A percentile compares a stretch with the other conserved stretches of the same genome.
phyloP scores from a whole-genome alignment of 352 stramenopile genomes.

The Phytophthora lateralis region DNA sequence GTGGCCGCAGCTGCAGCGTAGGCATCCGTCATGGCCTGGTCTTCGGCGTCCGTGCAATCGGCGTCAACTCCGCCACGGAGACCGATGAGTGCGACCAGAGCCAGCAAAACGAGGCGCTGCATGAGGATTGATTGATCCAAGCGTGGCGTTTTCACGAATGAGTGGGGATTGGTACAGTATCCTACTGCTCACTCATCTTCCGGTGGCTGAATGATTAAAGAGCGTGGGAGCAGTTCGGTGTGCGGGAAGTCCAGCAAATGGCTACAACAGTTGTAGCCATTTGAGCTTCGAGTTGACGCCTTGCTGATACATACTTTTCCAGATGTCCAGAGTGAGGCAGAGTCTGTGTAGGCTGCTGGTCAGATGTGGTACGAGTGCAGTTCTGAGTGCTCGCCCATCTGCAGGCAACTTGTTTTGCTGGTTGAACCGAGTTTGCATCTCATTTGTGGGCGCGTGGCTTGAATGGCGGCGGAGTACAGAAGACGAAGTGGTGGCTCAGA shows the following conservation, averaged over 20 bases:
- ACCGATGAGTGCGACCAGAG: neutral
- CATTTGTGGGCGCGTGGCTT: no score
- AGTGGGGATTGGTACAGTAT: neutral
- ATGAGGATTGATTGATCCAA: slow-evolving; percentile 2
- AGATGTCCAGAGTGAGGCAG: no score
- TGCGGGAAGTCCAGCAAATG: neutral
- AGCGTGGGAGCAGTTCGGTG: neutral
- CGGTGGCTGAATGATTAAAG: neutral
- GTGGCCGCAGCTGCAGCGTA: slow-evolving; percentile 16
- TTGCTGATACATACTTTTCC: no score
- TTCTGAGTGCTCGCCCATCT: no score
- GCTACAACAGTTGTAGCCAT: neutral
- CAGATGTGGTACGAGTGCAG: no score
- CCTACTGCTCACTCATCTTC: neutral
- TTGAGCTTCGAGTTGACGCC: no score
- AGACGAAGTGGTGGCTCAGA: neutral
- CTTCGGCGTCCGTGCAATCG: slow-evolving; percentile 20
- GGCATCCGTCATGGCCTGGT: slow-evolving; percentile 13
- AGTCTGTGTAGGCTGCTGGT: no score
- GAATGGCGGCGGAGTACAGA: no score
- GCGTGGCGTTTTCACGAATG: slow-evolving; percentile 1
- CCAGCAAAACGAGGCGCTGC: neutral
- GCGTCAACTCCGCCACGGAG: neutral
- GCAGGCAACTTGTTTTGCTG: no score
- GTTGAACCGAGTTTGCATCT: neutral